Conservation (phyloP, 202 grass and related monocot genomes). For the Panicum virgatum region DNA sequence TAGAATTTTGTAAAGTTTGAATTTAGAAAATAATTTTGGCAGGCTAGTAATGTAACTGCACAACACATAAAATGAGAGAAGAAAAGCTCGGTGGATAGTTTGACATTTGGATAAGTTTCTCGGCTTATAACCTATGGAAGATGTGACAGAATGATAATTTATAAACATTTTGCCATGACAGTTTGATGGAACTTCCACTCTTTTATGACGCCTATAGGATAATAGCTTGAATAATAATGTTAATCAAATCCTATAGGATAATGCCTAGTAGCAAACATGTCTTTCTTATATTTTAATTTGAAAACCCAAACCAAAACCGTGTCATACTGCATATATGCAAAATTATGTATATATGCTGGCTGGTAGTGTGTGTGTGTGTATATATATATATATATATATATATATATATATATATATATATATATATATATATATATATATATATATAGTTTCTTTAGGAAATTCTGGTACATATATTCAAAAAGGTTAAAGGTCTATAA, state of each 20-base stretch:
- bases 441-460: no score
- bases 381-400: no score
- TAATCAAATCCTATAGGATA: background rate
- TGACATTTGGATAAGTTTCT: background rate
- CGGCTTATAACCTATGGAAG: background rate
- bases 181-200: background rate
- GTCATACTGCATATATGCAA: background rate
- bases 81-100: background rate
- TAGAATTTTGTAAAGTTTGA: no score
- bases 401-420: no score
- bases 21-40: background rate
- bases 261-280: background rate
- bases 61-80: background rate
- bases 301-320: background rate
- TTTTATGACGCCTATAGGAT: background rate
- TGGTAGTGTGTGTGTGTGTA: no score
- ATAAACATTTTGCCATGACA: background rate
- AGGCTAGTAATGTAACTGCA: background rate
- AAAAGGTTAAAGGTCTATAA: background rate
- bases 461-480: no score
- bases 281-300: background rate
- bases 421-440: no score
- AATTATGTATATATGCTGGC: background rate
- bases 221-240: background rate
- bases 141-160: background rate